Conservation (phyloP, 208 protist species). For the Trypanosoma scelopori region DNA sequence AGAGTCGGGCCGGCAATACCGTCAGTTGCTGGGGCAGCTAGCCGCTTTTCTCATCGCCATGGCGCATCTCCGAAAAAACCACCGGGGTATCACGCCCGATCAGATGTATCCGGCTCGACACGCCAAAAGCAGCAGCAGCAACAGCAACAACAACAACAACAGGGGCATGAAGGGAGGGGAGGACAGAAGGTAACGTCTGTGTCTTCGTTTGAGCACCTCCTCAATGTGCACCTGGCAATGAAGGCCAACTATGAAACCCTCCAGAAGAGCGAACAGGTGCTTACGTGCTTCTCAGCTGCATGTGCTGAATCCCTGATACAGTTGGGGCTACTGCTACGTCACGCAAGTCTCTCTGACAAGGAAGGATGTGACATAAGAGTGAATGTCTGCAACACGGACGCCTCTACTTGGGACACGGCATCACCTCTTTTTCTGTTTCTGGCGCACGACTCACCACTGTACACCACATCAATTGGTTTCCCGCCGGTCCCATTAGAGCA, state of each 20-base stretch:
- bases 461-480: constrained; percentile 18
- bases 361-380: constrained; percentile 1
- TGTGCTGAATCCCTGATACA: constrained; percentile 40
- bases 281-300: constrained; percentile 32
- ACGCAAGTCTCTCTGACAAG: background rate
- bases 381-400: background rate
- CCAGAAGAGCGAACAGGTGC: constrained; percentile 25
- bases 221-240: constrained; percentile 37
- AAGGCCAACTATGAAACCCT: constrained; percentile 43
- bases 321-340: constrained; percentile 20
- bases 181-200: background rate
- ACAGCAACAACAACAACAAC: no score
- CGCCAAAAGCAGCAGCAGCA: background rate
- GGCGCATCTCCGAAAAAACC: background rate
- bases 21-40: background rate
- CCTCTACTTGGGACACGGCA: background rate
- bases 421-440: background rate
- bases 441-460: constrained; percentile 6
- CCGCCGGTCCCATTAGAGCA: constrained; percentile 12
- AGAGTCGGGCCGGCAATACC: no score
- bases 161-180: background rate
- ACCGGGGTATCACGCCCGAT: background rate
- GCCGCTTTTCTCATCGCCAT: constrained; percentile 24
- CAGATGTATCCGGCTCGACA: background rate
- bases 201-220: constrained; percentile 30